phyloP scores from a whole-genome alignment of 176 grass and related monocot species.

The Dendrocalamus sinicus region DNA sequence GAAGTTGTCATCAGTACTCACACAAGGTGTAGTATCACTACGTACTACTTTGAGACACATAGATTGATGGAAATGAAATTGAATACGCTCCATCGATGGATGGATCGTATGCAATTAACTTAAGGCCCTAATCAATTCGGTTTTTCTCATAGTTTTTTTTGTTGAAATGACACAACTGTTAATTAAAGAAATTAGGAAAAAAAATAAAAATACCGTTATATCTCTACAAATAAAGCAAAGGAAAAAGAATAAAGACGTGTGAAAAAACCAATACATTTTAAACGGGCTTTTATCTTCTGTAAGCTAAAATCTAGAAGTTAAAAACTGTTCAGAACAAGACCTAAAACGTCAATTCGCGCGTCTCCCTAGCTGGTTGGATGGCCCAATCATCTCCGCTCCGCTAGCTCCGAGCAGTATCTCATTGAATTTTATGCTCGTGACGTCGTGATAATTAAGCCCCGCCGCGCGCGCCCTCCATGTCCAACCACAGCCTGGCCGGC shows the following conservation, averaged over 20 bases:
- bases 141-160: no score
- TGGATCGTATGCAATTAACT: neutral
- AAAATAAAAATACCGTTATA: no score
- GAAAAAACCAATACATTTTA: no score
- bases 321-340: no score
- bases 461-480: no score
- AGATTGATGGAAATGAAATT: neutral
- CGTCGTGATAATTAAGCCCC: neutral
- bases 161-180: no score
- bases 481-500: neutral
- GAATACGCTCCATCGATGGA: neutral
- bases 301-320: no score
- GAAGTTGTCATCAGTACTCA: neutral
- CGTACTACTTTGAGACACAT: neutral
- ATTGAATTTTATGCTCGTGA: neutral
- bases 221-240: no score
- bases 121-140: no score
- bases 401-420: neutral
- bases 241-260: no score
- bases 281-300: no score
- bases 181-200: no score
- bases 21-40: neutral
- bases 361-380: slow-evolving; percentile 23
- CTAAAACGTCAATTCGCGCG: neutral
- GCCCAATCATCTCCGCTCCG: slow-evolving; percentile 1